Base-by-base conservation (phyloP, 1,139 yeast genomes). In the Zygosaccharomyces pseudobailii region DNA sequence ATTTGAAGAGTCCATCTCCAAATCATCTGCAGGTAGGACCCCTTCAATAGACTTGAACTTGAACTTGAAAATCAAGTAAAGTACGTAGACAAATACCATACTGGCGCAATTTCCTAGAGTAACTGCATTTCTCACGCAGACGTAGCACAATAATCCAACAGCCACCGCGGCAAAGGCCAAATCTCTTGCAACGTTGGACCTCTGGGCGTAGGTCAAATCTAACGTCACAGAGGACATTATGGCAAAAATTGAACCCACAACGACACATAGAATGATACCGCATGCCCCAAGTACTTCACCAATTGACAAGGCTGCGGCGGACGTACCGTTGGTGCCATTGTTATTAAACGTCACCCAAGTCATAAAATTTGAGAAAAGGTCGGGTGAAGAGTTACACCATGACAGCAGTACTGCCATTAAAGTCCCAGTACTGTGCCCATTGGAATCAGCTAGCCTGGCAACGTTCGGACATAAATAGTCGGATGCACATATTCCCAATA, bases 351-450 rank as follows among this genome's bases (percentile, higher is more conserved):
- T 50, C 4, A 63, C 60, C 68, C 68, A 64, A 45, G 66, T 62
- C 55, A 64, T 54, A 25, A 64, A 85, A 1, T 96, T 89, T 38
- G 95, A 80, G 49, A 90, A 76, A 2, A 92, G 79, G 66, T 92
- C 98, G 0, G 97, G 96, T 0, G 96, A 78, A 6, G 96, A 94
- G 62, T 92, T 92, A 4, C 97, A 97, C 62, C 92, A 76, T 0
- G 98, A 95, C 49, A 92, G 71, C 40, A 89, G 68, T n/a, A 66
- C 57, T 2, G 68, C 66, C 51, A 63, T 56, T 19, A 65, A 37
- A 3, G 59, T 53, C 6, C 66, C 65, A 2, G 62, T 48, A 7
- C 52, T 46, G 27, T 40, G 41, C 7, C 50, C 45, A 28, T 50
- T 55, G 17, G 54, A 46, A 25, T 59, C 62, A 6, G 66, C 52